These are phyloP conservation scores for Solanum megistacrolobum DNA, from an alignment of 257 asterid species.

Conservation along the genomic window DNA sequence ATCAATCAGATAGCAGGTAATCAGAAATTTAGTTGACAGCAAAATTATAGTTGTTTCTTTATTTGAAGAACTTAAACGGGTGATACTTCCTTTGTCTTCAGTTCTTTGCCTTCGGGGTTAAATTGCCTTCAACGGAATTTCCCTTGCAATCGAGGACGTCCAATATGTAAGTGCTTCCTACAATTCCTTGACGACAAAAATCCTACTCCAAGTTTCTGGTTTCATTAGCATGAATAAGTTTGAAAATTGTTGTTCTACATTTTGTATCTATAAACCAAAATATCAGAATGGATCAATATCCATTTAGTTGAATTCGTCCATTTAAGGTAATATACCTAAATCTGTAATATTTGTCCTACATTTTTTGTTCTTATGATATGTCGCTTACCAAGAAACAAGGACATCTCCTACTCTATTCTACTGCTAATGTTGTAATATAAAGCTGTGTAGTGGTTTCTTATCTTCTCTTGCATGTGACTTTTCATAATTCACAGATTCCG, in stretches of 20 bases:
- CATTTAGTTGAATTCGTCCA: not conserved
- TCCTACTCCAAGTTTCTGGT: not conserved
- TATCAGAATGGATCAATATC: not conserved
- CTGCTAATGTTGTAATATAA: not conserved
- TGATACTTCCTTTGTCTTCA: slow-evolving; percentile 10
- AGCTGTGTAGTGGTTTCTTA: not conserved
- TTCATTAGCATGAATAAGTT: slow-evolving; percentile 6
- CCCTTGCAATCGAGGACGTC: slow-evolving; percentile 54
- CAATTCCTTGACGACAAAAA: not conserved
- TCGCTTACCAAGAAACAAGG: not conserved
- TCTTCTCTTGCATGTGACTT: not conserved
- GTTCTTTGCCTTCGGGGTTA: slow-evolving; percentile 43
- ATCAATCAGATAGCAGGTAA: slow-evolving; percentile 40
- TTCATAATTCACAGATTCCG: slow-evolving; percentile 36
- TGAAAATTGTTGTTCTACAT: not conserved
- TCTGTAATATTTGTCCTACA: not conserved
- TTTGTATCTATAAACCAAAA: not conserved
- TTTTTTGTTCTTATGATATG: not conserved
- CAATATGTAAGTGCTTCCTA: slow-evolving; percentile 32
- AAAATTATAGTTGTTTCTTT: not conserved
- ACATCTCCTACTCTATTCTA: not conserved
- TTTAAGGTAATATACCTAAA: not conserved
- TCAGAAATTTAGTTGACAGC: not conserved
- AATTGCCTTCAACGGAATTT: slow-evolving; percentile 65
- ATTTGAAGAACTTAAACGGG: not conserved